Base-by-base conservation (phyloP, 2,329 filamentous ascomycete genomes). In the Botrytis pseudocinerea region DNA sequence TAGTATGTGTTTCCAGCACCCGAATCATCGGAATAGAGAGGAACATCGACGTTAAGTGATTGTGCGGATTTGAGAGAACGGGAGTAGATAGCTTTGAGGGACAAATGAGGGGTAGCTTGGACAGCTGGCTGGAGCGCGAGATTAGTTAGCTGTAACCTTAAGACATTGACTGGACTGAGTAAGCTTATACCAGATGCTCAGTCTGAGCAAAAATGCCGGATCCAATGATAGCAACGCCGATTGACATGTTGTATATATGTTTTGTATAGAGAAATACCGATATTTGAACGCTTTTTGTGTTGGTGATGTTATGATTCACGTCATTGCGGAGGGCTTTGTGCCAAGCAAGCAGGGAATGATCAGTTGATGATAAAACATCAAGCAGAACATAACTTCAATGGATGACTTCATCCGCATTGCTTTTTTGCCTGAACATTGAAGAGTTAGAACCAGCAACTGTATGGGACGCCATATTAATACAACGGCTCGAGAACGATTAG, bases 141-240 rank as follows among this genome's bases (percentile, higher is more conserved):
- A n/a, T 35, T 54, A 42, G 54, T 74, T 46, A 71, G 59, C 60
- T 40, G 35, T 54, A 22, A 57, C n/a, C n/a, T 28, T 42, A 40
- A 51, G 28, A 44, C n/a, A 25, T 35, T 44, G n/a, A 25, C 54
- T 38, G 25, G 20, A 57, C 40, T 38, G 64, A 66, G 78, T 82
- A 57, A 57, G 51, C n/a, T 28, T 28, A 63, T 78, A 88, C 86
- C 75, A 90, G 82, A 77, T 90, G 89, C 75, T 89, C 83, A 78
- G 87, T 85, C 77, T 85, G 86, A 76, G 87, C 87, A 77, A 91
- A 91, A 77, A 91, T 88, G 78, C 89, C 89, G 75, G 87, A 87
- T 54, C 89, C 90, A 70, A 92, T 85, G 72, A 92, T 84, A 62
- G 90, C 90, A 60, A 91, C 83, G 74, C 87, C 86, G 69, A 87